Percentiles rank a stretch among this genome's conserved stretches.
phyloP scores from a whole-genome alignment of 2,329 filamentous ascomycete species.

The Cordyceps farinosa region DNA sequence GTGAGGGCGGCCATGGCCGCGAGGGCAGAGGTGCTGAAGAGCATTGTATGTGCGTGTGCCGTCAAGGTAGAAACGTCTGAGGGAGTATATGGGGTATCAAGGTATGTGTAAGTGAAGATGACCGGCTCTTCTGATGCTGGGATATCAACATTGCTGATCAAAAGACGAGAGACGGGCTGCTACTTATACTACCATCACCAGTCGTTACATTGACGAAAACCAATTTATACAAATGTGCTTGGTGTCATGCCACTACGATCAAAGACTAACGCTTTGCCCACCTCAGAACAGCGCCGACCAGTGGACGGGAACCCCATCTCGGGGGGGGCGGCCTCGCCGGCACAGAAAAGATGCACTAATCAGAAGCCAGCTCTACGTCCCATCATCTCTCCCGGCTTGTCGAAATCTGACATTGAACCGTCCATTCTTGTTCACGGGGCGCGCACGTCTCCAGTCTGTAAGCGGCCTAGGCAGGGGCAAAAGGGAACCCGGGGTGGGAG shows the following conservation, averaged over 20 bases:
- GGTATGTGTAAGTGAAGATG: slow-evolving; percentile 9
- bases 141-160: neutral
- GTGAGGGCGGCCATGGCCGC: slow-evolving; percentile 9
- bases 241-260: neutral
- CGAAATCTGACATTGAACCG: neutral
- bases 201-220: neutral
- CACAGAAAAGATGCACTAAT: slow-evolving; percentile 9
- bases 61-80: neutral
- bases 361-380: neutral
- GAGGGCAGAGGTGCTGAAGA: slow-evolving; percentile 13
- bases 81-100: neutral
- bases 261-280: neutral
- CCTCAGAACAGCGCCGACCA: neutral
- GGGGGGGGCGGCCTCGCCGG: neutral
- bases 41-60: neutral
- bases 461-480: neutral
- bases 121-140: neutral
- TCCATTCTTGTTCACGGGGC: neutral
- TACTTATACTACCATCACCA: neutral
- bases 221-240: neutral
- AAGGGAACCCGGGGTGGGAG: neutral
- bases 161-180: neutral
- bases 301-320: neutral
- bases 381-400: neutral
- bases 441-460: neutral